phyloP scores from a whole-genome alignment of 768 basidiomycete species.

The Tylopilus intermedius region DNA sequence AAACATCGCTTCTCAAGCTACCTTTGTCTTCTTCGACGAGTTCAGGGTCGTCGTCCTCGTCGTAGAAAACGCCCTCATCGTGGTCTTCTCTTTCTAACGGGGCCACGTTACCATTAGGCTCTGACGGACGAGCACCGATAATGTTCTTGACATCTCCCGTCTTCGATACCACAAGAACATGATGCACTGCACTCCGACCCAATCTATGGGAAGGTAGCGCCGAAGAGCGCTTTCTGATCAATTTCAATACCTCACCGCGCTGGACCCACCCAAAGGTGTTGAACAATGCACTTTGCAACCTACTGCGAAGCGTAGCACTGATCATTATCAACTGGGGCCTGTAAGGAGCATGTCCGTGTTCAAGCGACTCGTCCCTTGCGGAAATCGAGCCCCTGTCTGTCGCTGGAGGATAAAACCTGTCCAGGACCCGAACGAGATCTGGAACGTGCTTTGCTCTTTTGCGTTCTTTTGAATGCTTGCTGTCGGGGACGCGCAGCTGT shows the following conservation, averaged over 20 bases:
- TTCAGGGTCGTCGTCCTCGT: constrained; percentile 17
- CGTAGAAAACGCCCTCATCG: constrained; percentile 21
- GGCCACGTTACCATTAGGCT: not conserved
- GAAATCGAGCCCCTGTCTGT: constrained; percentile 5
- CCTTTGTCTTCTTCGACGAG: constrained; percentile 21
- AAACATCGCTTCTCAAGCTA: constrained; percentile 6
- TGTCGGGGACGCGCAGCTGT: constrained; percentile 48
- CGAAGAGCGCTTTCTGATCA: constrained; percentile 25
- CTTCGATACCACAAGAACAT: constrained; percentile 57
- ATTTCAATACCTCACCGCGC: constrained; percentile 33
- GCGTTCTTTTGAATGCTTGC: constrained; percentile 35
- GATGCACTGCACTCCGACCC: constrained; percentile 38
- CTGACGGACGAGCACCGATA: constrained; percentile 35
- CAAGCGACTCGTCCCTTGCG: constrained; percentile 6
- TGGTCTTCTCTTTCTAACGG: not conserved
- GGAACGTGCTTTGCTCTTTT: constrained; percentile 50
- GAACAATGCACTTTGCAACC: constrained; percentile 38
- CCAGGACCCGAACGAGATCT: constrained; percentile 54
- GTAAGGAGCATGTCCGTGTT: constrained; percentile 5
- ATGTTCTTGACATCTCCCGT: constrained; percentile 52
- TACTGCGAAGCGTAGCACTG: constrained; percentile 64
- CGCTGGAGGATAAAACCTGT: constrained; percentile 46
- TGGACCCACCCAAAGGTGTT: constrained; percentile 57
- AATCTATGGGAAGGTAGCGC: constrained; percentile 25
- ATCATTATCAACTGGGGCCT: constrained; percentile 61